These are phyloP conservation scores for Sanghuangporus sanghuang DNA, from an alignment of 1,284 basidiomycete species.

Conservation along the genomic window DNA sequence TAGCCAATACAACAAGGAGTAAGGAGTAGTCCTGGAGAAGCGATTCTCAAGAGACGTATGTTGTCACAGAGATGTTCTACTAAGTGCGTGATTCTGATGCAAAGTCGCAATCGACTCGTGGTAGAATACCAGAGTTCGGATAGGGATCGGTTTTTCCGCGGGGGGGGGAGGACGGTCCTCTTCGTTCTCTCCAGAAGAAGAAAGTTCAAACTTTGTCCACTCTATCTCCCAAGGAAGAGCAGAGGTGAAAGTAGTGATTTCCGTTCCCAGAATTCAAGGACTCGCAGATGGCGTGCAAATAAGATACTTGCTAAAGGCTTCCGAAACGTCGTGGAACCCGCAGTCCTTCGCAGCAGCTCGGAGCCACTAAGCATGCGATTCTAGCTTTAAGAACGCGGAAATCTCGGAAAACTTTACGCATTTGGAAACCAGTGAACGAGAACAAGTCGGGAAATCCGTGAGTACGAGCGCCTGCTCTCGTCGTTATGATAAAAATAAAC, in stretches of 20 bases:
- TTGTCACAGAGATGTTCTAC: too few species aligned
- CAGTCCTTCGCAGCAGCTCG: not conserved
- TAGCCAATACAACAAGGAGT: too few species aligned
- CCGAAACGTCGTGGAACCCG: not conserved
- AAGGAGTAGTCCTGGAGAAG: too few species aligned
- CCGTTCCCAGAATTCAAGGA: not conserved
- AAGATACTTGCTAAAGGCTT: not conserved
- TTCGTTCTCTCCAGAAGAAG: not conserved
- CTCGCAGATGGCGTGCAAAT: not conserved
- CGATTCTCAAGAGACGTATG: too few species aligned
- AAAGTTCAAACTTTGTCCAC: too few species aligned
- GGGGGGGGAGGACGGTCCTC: too few species aligned
- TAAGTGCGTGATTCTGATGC: too few species aligned
- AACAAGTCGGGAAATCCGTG: not conserved
- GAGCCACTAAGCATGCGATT: not conserved
- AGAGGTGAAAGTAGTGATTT: not conserved
- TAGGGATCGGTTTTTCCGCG: too few species aligned
- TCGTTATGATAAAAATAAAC: not conserved
- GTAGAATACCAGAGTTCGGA: too few species aligned
- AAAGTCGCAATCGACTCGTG: too few species aligned
- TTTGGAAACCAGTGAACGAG: not conserved
- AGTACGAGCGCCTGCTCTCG: not conserved
- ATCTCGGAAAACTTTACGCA: not conserved
- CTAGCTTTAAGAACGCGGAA: not conserved
- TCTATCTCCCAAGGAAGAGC: not conserved